Conservation (phyloP, 1,284 basidiomycete species). For the Gomphus bonarii region DNA sequence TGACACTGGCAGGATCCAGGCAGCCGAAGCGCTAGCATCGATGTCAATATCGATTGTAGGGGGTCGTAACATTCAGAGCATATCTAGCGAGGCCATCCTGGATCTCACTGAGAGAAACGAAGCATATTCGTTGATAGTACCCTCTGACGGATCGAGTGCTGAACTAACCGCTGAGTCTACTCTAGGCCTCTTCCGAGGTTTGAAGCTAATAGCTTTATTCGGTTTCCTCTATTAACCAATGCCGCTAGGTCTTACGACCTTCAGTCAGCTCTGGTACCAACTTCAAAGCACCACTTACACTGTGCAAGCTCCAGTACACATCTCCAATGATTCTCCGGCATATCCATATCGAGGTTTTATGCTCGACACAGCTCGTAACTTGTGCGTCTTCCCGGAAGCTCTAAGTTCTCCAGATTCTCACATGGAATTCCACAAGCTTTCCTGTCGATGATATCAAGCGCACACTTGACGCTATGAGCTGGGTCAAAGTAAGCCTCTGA, state of each 20-base stretch:
- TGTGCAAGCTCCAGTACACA: slow-evolving; percentile 46
- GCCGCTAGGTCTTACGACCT: slow-evolving; percentile 7
- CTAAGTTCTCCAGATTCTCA: not conserved
- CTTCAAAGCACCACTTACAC: slow-evolving; percentile 40
- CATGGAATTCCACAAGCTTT: slow-evolving; percentile 35
- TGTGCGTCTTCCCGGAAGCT: slow-evolving; percentile 22
- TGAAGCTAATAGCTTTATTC: slow-evolving; percentile 67
- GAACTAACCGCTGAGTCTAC: slow-evolving; percentile 60
- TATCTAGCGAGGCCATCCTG: slow-evolving; percentile 45
- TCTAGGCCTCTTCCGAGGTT: slow-evolving; percentile 68
- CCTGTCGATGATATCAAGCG: slow-evolving; percentile 57
- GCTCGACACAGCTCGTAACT: slow-evolving; percentile 72
- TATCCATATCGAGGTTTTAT: slow-evolving; percentile 72
- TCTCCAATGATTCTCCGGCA: slow-evolving; percentile 49
- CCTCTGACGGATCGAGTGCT: slow-evolving; percentile 47
- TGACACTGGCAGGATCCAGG: slow-evolving; percentile 24
- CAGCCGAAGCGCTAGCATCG: slow-evolving; percentile 22
- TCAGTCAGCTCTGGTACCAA: slow-evolving; percentile 39
- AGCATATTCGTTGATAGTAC: slow-evolving; percentile 55
- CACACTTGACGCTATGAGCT: slow-evolving; percentile 77
- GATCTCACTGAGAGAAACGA: slow-evolving; percentile 50
- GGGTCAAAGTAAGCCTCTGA: slow-evolving; percentile 57
- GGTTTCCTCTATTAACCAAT: not conserved
- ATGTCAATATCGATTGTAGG: slow-evolving; percentile 16
- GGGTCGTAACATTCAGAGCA: slow-evolving; percentile 20